Evolutionary conservation across 495 filamentous ascomycete genomes (phyloP).

Genomic region (Chaetomidium leptoderma): DNA sequence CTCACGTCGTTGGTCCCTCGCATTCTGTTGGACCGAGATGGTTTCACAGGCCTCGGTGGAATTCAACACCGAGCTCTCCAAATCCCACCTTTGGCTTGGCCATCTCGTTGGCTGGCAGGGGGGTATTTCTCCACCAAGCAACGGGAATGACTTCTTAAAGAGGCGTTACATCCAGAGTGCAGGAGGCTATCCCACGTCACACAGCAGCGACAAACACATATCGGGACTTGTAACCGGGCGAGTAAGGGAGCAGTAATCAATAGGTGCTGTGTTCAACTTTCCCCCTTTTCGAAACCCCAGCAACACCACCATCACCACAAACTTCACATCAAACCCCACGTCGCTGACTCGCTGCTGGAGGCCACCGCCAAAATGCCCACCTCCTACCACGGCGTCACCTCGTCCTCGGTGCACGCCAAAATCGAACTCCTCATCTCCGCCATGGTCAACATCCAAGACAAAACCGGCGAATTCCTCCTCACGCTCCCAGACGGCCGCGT

Average conservation of each 20-base stretch:
- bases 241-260: too few relatives aligned
- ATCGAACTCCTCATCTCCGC: conserved; percentile 61
- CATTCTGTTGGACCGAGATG: neutral
- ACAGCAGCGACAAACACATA: neutral
- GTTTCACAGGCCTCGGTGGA: neutral
- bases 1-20: conserved; percentile 1
- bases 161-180: neutral
- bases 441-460: conserved; percentile 66
- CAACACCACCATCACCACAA: neutral
- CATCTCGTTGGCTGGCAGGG: neutral
- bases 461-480: conserved; percentile 63
- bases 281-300: too few relatives aligned
- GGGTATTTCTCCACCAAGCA: conserved; percentile 6
- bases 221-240: too few relatives aligned
- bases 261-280: too few relatives aligned
- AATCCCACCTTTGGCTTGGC: neutral
- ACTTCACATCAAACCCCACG: neutral
- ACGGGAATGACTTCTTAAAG: neutral
- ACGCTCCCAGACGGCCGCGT: conserved; percentile 62
- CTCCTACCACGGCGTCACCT: conserved; percentile 37
- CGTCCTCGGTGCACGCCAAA: conserved; percentile 48
- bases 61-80: neutral
- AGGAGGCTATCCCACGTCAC: conserved; percentile 4
- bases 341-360: too few relatives aligned
- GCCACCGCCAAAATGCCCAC: conserved; percentile 36